Percentiles rank a stretch among this genome's conserved stretches.
Evolutionary conservation across 192 early-diverging fungal species (phyloP).

Genomic region (Coemansia guatemalensis): DNA sequence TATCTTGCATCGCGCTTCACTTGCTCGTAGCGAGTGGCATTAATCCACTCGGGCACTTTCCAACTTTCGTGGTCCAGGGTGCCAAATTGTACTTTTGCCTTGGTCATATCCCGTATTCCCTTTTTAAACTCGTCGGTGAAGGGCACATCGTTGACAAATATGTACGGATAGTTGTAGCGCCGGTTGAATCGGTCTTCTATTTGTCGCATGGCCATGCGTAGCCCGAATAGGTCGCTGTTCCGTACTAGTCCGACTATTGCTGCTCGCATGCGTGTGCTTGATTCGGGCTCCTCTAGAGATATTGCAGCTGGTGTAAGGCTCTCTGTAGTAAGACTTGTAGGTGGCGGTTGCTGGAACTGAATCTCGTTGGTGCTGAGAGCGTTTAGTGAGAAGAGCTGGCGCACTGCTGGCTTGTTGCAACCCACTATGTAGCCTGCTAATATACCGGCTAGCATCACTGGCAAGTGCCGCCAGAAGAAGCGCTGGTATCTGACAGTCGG

Average conservation of each 20-base stretch:
- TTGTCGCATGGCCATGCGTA: conserved; percentile 56
- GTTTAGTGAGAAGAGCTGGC: too few species aligned
- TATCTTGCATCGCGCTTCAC: too few species aligned
- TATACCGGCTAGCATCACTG: conserved; percentile 20
- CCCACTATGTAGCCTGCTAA: conserved; percentile 30
- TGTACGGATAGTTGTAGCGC: conserved; percentile 72
- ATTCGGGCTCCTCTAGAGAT: too few species aligned
- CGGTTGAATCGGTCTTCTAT: conserved; percentile 68
- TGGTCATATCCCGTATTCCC: conserved; percentile 20
- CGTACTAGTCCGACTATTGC: too few species aligned
- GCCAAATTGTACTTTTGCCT: too few species aligned
- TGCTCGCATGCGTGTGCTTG: too few species aligned
- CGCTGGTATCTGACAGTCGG: not conserved
- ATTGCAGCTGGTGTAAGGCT: too few species aligned
- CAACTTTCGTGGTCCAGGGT: not conserved
- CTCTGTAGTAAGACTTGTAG: too few species aligned
- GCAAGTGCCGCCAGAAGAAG: conserved; percentile 21
- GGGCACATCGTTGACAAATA: conserved; percentile 73
- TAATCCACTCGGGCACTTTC: conserved; percentile 60
- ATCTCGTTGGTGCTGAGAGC: not conserved
- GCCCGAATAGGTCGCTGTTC: conserved; percentile 60
- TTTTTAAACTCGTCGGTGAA: conserved; percentile 65
- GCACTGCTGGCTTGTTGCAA: conserved; percentile 15
- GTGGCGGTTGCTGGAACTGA: too few species aligned
- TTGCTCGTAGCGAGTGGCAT: conserved; percentile 48